Evolutionary conservation across 257 asterid genomes (phyloP).

Genomic region (Plantago major): DNA sequence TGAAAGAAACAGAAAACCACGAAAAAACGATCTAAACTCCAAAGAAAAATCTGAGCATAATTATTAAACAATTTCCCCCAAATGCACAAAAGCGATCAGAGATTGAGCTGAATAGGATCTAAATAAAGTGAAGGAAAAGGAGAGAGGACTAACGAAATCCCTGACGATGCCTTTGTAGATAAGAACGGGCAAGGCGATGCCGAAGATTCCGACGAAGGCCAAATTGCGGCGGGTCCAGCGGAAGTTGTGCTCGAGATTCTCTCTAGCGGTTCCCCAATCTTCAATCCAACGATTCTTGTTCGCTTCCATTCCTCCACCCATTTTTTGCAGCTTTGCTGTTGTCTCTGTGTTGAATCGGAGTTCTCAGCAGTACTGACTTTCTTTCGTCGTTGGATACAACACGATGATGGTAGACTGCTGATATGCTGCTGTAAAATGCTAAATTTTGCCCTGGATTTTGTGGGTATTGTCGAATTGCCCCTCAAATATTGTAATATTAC

Average conservation of each 20-base stretch:
- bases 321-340: slow-evolving; percentile 20
- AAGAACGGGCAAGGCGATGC: slow-evolving; percentile 71
- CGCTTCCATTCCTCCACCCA: slow-evolving; percentile 96
- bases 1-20: not conserved
- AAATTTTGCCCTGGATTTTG: too few species aligned
- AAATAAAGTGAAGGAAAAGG: not conserved
- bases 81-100: not conserved
- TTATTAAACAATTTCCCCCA: not conserved
- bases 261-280: slow-evolving; percentile 75
- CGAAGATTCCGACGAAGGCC: slow-evolving; percentile 80
- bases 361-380: not conserved
- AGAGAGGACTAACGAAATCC: slow-evolving; percentile 56
- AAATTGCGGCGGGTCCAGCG: slow-evolving; percentile 89
- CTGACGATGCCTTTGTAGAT: slow-evolving; percentile 84
- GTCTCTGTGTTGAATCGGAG: too few species aligned
- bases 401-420: too few species aligned
- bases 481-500: too few species aligned
- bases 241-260: slow-evolving; percentile 84
- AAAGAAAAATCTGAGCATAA: too few species aligned
- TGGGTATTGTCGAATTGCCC: too few species aligned
- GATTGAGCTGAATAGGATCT: not conserved
- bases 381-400: not conserved
- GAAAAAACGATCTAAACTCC: not conserved
- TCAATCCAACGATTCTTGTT: slow-evolving; percentile 85
- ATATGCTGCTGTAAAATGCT: too few species aligned